Percentiles rank a stretch among this genome's conserved stretches.
phyloP scores from a whole-genome alignment of 2,329 filamentous ascomycete genomes.

The Rugonectria rugulosa region DNA sequence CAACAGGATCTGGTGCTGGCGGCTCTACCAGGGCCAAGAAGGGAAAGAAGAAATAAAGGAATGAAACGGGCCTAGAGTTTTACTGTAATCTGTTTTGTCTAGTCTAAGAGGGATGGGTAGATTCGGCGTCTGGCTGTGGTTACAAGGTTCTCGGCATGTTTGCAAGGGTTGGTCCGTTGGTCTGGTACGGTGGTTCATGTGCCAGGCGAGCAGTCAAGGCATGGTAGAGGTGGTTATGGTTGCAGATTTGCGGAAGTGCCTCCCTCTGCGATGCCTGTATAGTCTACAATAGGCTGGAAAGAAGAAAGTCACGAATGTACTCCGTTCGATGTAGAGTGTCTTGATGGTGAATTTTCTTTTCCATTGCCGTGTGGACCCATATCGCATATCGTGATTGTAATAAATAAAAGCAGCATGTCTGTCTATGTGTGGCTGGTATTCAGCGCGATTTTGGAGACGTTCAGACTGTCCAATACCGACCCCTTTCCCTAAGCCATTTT shows the following conservation, averaged over 20 bases:
- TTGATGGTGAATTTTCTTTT: conserved; percentile 24
- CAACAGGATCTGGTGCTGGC: conserved; percentile 65
- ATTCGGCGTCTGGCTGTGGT: conserved; percentile 39
- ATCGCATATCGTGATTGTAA: conserved; percentile 32
- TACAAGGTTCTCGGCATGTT: conserved; percentile 26
- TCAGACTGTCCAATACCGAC: conserved; percentile 38
- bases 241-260: conserved; percentile 17
- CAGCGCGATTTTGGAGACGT: conserved; percentile 24
- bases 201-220: conserved; percentile 16
- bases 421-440: conserved; percentile 22
- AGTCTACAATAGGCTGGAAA: too few relatives aligned
- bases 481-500: conserved; percentile 35
- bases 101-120: conserved; percentile 22
- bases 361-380: conserved; percentile 23
- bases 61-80: conserved; percentile 10
- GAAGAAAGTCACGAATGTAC: too few relatives aligned
- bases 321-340: too few relatives aligned
- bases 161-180: conserved; percentile 26
- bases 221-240: neutral
- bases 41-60: conserved; percentile 43
- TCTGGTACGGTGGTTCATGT: conserved; percentile 22
- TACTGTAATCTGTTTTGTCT: conserved; percentile 19
- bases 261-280: conserved; percentile 21
- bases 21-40: conserved; percentile 61
- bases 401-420: conserved; percentile 27